Evolutionary conservation across 2,329 filamentous ascomycete species (phyloP).

Genomic region (Macroventuria anomochaeta): DNA sequence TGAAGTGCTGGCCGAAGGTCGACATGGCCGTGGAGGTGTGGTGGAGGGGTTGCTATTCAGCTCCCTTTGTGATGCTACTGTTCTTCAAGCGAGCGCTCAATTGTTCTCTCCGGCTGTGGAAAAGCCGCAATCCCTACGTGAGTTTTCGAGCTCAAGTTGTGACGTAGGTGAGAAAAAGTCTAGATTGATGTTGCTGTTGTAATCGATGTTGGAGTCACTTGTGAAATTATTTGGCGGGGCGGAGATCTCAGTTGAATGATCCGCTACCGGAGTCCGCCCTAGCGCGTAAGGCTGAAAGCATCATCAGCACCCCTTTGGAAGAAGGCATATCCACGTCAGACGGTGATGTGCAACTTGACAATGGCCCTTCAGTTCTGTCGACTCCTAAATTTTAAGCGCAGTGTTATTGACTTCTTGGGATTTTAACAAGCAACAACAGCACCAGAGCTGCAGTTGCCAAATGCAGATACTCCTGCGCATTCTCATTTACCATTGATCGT

Average conservation of each 20-base stretch:
- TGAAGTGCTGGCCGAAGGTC: constrained; percentile 83
- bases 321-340: background rate
- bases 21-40: constrained; percentile 55
- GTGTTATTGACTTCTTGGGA: background rate
- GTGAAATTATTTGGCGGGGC: constrained; percentile 33
- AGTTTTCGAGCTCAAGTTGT: background rate
- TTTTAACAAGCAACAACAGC: background rate
- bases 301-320: background rate
- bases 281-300: constrained; percentile 14
- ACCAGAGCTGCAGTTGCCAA: background rate
- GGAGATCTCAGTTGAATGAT: constrained; percentile 22
- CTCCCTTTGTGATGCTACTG: constrained; percentile 3
- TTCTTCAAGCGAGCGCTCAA: constrained; percentile 3
- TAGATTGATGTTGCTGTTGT: constrained; percentile 20
- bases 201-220: constrained; percentile 29
- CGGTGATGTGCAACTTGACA: background rate
- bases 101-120: background rate
- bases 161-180: constrained; percentile 9
- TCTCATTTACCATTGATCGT: background rate
- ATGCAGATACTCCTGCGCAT: background rate
- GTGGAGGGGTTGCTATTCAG: constrained; percentile 11
- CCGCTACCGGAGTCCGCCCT: constrained; percentile 20
- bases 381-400: background rate
- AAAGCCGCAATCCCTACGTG: background rate
- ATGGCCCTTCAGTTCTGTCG: background rate